Conservation (phyloP, 2,329 filamentous ascomycete genomes). For the Phaeophleospora eucalypticola region DNA sequence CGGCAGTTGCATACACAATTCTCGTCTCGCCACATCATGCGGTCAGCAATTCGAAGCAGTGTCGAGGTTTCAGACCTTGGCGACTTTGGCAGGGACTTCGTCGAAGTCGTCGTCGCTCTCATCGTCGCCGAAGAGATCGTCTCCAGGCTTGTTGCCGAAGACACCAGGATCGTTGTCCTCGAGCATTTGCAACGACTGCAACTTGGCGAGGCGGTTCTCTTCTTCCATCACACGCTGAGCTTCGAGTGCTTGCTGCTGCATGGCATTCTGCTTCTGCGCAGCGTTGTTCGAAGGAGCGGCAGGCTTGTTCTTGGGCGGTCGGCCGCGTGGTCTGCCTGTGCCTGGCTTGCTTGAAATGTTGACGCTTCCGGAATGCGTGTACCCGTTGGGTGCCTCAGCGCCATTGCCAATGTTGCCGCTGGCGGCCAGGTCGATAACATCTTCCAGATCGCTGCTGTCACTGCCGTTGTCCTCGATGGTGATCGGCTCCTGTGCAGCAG, state of each 20-base stretch:
- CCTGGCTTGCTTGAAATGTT: slow-evolving; percentile 2
- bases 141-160: neutral
- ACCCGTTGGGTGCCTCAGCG: slow-evolving; percentile 4
- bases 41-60: no score
- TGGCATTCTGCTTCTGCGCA: slow-evolving; percentile 1
- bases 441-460: slow-evolving; percentile 40
- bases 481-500: slow-evolving; percentile 30
- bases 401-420: slow-evolving; percentile 7
- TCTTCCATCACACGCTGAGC: slow-evolving; percentile 24
- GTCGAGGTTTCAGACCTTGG: slow-evolving; percentile 7
- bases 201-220: slow-evolving; percentile 34
- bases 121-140: slow-evolving; percentile 11
- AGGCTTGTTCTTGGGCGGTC: slow-evolving; percentile 9
- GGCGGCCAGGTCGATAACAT: slow-evolving; percentile 59
- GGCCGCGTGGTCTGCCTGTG: slow-evolving; percentile 11
- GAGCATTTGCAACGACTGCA: slow-evolving; percentile 32
- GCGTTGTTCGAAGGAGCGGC: neutral
- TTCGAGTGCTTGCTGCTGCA: slow-evolving; percentile 5
- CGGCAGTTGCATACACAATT: no score
- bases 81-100: slow-evolving; percentile 15
- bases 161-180: slow-evolving; percentile 13
- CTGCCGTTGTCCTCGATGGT: slow-evolving; percentile 39
- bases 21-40: neutral
- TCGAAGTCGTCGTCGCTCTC: slow-evolving; percentile 19
- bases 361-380: neutral